These are phyloP conservation scores for Magnolia kwangsiensis DNA, from an alignment of 164 flowering plant genomes.

Conservation along the genomic window DNA sequence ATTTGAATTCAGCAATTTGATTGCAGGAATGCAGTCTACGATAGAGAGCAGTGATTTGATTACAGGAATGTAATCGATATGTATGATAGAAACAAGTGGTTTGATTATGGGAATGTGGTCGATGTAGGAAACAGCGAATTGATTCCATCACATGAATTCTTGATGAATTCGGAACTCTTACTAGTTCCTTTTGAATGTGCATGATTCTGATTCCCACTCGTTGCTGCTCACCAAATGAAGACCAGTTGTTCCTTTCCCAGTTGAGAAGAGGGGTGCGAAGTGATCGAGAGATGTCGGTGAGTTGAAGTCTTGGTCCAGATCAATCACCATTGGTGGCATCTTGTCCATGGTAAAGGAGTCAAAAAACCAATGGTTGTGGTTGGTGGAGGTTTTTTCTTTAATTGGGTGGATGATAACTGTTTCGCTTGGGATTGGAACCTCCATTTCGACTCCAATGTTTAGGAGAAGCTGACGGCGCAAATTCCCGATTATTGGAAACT, in stretches of 20 bases:
- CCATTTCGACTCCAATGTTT: conserved; percentile 17
- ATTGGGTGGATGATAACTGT: not conserved
- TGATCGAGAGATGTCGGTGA: not conserved
- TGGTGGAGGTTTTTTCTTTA: not conserved
- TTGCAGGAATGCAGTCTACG: not conserved
- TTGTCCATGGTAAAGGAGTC: not conserved
- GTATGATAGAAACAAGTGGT: not conserved
- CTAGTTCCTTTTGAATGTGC: too few species aligned
- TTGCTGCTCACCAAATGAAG: too few species aligned
- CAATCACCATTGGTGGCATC: not conserved
- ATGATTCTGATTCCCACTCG: too few species aligned
- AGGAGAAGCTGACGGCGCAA: conserved; percentile 29
- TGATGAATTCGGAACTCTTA: not conserved
- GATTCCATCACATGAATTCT: not conserved
- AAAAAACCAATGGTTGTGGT: not conserved
- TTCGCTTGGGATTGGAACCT: not conserved
- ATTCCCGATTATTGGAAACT: conserved; percentile 31
- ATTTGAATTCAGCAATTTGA: too few species aligned
- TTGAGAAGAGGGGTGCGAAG: not conserved
- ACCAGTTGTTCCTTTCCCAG: not conserved
- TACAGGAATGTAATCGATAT: not conserved
- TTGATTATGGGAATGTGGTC: not conserved
- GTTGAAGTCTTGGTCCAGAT: not conserved
- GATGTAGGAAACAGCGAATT: not conserved
- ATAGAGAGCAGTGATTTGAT: not conserved